A percentile compares a stretch with the other conserved stretches of the same genome.
phyloP scores from a whole-genome alignment of 176 grass and related monocot species.

The Pontederia paniculata region DNA sequence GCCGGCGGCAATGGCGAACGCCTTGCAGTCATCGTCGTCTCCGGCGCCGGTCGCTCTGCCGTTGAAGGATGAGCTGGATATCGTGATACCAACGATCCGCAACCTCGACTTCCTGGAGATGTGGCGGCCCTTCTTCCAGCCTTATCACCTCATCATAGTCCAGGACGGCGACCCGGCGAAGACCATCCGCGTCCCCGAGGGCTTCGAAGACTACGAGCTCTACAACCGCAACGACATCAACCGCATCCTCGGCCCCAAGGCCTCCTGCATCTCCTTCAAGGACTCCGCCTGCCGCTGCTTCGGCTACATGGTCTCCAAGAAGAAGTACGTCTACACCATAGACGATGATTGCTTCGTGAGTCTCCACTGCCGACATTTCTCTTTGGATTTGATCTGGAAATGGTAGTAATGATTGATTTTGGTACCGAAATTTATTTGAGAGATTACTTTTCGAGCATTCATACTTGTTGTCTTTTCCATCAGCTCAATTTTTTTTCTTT shows the following conservation, averaged over 20 bases:
- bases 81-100: constrained; percentile 36
- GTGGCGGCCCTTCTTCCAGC: constrained; percentile 35
- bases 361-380: too few relatives aligned
- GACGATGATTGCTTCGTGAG: constrained; percentile 27
- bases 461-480: too few relatives aligned
- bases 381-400: too few relatives aligned
- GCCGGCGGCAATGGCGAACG: too few relatives aligned
- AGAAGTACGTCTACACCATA: constrained; percentile 24
- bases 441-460: too few relatives aligned
- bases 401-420: too few relatives aligned
- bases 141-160: constrained; percentile 38
- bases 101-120: constrained; percentile 32
- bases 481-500: too few relatives aligned
- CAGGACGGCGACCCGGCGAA: constrained; percentile 2
- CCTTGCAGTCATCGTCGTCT: too few relatives aligned
- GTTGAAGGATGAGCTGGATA: constrained; percentile 30
- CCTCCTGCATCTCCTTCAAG: constrained; percentile 93
- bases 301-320: constrained; percentile 15
- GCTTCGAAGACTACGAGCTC: constrained; percentile 94
- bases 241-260: constrained; percentile 88
- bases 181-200: too few relatives aligned
- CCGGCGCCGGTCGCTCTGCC: too few relatives aligned
- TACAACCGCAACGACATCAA: constrained; percentile 99
- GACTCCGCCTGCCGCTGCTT: constrained; percentile 63
- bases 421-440: too few relatives aligned